Evolutionary conservation across 768 basidiomycete species (phyloP), one percentile per base, ranked within the genome.

Genomic region (Suillus bovinus): DNA sequence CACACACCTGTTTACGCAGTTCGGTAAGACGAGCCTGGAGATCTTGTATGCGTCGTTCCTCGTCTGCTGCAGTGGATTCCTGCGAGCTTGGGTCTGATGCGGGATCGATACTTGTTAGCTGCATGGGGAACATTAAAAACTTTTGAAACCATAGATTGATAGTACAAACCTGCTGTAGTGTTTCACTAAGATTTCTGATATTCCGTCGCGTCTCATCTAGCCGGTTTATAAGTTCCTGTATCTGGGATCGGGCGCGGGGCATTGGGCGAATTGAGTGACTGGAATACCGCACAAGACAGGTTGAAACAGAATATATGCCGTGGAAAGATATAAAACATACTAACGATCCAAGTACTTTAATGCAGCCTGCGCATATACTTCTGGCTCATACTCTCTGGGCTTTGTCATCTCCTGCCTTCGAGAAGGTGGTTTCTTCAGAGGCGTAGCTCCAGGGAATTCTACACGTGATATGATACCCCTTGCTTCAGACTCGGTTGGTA

Each of bases 301-400:
- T 53, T 60, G 39, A 39, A 60, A 39, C 7, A 17, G 52, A 33
- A 16, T n/a, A 10, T 22, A 41, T 5, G 44, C 31, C 7, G 55
- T 38, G 22, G 27, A 24, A 58, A 33, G 60, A 29, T n/a, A 57
- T 41, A 49, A 53, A 27, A 79, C 90, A 70, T 69, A 91, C 90
- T 90, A 93, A 71, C 86, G 83, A 70, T 90, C 87, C 59, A 93
- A 79, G 67, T 87, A 91, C 73, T 87, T 91, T 64, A 90, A 70
- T 0, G 91, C 90, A 10, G 91, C 91, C 63, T 85, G 79, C 0
- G 86, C 88, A 72, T 91, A 92, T 16, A 90, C 80, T 71, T 92
- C 90, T 7, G 91, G 90, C 27, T 90, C 87, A 9, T 83, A 76
- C 24, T 86, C 86, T 41, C 72, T 68, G 20, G 75, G 74, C 41